A percentile compares a stretch with the other conserved stretches of the same genome.
These are phyloP conservation scores for Populus trichocarpa DNA, from an alignment of 441 rosid species.

Conservation along the genomic window DNA sequence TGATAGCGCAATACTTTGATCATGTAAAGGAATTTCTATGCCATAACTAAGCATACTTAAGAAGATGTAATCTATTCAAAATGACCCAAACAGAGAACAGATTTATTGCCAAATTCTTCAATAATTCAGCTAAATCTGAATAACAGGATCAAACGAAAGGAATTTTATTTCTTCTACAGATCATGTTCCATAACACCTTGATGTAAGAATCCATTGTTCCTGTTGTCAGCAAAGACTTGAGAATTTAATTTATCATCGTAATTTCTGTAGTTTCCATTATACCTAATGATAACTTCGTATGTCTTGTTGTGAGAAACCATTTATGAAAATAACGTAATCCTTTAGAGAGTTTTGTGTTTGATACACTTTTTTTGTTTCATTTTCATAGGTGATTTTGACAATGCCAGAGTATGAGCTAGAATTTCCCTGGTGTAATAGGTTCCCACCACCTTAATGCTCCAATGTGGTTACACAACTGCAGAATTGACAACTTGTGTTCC, in stretches of 20 bases:
- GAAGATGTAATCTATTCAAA: not conserved
- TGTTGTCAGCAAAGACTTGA: not conserved
- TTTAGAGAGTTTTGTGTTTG: not conserved
- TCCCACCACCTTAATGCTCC: not conserved
- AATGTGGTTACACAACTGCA: not conserved
- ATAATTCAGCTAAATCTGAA: not conserved
- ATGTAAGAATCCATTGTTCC: conserved; percentile 1
- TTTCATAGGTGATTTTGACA: not conserved
- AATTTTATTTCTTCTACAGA: conserved; percentile 2
- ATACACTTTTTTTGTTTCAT: not conserved
- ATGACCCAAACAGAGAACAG: not conserved
- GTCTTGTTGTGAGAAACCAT: not conserved
- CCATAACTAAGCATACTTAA: not conserved
- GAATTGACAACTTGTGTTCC: not conserved
- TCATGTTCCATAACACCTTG: not conserved
- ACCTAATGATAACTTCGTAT: not conserved
- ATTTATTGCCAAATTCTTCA: not conserved
- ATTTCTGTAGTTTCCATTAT: not conserved
- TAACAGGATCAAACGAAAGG: not conserved
- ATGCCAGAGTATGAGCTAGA: not conserved
- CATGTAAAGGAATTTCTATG: not conserved
- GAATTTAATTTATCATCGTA: not conserved
- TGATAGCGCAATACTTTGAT: not conserved
- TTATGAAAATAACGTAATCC: too few species aligned
- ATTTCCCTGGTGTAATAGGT: not conserved